phyloP scores from a whole-genome alignment of 2,329 filamentous ascomycete species.

The Cladobotryum protrusum region DNA sequence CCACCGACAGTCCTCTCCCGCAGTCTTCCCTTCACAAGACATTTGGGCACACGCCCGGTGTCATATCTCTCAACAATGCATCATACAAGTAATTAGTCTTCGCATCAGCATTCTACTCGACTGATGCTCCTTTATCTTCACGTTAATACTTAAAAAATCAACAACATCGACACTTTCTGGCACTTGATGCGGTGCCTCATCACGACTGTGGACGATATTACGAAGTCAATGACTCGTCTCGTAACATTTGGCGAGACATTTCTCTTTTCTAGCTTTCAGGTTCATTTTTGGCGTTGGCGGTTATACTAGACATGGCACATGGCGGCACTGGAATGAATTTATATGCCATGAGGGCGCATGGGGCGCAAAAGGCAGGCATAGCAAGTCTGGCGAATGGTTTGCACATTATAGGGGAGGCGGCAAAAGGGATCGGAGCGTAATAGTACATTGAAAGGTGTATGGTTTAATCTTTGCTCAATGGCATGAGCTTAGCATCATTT shows the following conservation, averaged over 20 bases:
- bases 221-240: constrained; percentile 13
- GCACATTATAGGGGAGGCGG: not conserved
- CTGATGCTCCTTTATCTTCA: not conserved
- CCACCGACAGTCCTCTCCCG: no score
- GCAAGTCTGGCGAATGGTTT: not conserved
- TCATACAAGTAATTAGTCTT: no score
- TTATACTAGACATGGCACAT: constrained; percentile 9
- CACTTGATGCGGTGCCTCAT: not conserved
- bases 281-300: constrained; percentile 18
- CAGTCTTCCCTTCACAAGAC: no score
- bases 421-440: not conserved
- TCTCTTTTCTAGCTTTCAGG: constrained; percentile 1
- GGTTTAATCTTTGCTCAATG: constrained; percentile 13
- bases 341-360: constrained; percentile 10
- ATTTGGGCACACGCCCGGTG: no score
- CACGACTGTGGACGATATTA: constrained; percentile 9
- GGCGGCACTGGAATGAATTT: constrained; percentile 14
- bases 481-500: constrained; percentile 3
- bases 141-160: constrained; percentile 1
- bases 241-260: constrained; percentile 10
- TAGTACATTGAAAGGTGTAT: constrained; percentile 14
- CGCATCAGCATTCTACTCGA: not conserved
- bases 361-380: constrained; percentile 3
- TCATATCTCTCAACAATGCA: no score
- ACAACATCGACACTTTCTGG: not conserved